Evolutionary conservation across 164 flowering plant genomes (phyloP).

Genomic region (Buxus sempervirens): DNA sequence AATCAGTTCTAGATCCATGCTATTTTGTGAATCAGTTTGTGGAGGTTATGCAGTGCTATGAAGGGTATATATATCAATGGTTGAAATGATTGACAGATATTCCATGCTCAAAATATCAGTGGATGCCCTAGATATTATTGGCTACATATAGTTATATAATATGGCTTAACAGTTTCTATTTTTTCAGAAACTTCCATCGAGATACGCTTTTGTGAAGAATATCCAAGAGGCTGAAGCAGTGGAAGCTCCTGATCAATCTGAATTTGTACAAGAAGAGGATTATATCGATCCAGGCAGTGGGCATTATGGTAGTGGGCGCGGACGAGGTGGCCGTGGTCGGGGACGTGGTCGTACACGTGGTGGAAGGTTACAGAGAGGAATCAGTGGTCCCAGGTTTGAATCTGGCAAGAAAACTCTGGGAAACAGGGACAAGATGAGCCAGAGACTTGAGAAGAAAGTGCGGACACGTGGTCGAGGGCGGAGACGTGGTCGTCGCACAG

Average conservation of each 20-base stretch:
- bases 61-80: too few relatives aligned
- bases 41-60: too few relatives aligned
- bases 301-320: conserved; percentile 28
- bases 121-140: background rate
- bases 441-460: conserved; percentile 38
- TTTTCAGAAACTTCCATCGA: conserved; percentile 45
- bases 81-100: too few relatives aligned
- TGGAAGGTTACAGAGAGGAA: conserved; percentile 47
- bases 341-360: conserved; percentile 44
- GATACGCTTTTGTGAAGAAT: conserved; percentile 34
- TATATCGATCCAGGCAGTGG: conserved; percentile 36
- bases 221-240: conserved; percentile 26
- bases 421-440: conserved; percentile 26
- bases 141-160: background rate
- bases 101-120: background rate
- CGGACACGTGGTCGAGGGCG: conserved; percentile 53
- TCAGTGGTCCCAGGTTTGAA: conserved; percentile 28
- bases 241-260: conserved; percentile 28
- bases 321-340: conserved; percentile 42
- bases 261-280: conserved; percentile 32
- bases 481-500: conserved; percentile 50
- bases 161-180: background rate
- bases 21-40: too few relatives aligned
- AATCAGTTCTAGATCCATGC: too few relatives aligned
- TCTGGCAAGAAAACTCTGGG: conserved; percentile 22